Conservation (phyloP, 148 eudicot species). For the Amaranthus palmeri region DNA sequence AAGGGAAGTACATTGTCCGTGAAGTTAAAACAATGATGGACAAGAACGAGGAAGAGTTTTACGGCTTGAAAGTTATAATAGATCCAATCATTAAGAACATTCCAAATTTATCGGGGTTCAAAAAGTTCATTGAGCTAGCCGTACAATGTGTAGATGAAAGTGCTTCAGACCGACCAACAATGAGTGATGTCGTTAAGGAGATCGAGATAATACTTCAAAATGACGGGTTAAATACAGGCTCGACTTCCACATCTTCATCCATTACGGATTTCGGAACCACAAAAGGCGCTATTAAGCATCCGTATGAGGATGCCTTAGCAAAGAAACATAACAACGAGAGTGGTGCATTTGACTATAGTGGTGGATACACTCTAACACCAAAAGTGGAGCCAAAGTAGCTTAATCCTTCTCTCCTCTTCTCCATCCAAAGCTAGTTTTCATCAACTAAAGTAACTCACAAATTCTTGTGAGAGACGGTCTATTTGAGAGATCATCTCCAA, state of each 20-base stretch:
- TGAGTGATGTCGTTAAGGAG: slow-evolving; percentile 73
- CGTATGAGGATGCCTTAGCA: slow-evolving; percentile 38
- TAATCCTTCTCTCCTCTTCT: no score
- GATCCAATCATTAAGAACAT: slow-evolving; percentile 53
- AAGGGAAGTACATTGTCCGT: slow-evolving; percentile 83
- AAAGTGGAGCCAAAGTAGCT: slow-evolving; percentile 73
- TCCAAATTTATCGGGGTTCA: slow-evolving; percentile 41
- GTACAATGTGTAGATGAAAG: slow-evolving; percentile 78
- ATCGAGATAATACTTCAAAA: slow-evolving; percentile 56
- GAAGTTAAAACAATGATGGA: slow-evolving; percentile 52
- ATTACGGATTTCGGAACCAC: slow-evolving; percentile 52
- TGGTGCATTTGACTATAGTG: slow-evolving; percentile 77
- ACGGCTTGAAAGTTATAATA: slow-evolving; percentile 45
- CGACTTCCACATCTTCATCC: slow-evolving; percentile 77
- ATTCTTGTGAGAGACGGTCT: no score
- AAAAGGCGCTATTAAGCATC: slow-evolving; percentile 42
- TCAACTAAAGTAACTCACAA: no score
- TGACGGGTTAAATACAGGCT: slow-evolving; percentile 60
- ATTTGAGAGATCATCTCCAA: no score
- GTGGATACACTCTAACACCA: slow-evolving; percentile 56
- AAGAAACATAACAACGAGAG: slow-evolving; percentile 34
- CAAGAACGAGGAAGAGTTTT: slow-evolving; percentile 44
- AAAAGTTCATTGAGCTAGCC: slow-evolving; percentile 58
- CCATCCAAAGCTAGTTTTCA: no score
- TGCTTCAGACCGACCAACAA: slow-evolving; percentile 73